Evolutionary conservation across 371 early-diverging fungal genomes (phyloP).

Genomic region (Mortierella sp.): DNA sequence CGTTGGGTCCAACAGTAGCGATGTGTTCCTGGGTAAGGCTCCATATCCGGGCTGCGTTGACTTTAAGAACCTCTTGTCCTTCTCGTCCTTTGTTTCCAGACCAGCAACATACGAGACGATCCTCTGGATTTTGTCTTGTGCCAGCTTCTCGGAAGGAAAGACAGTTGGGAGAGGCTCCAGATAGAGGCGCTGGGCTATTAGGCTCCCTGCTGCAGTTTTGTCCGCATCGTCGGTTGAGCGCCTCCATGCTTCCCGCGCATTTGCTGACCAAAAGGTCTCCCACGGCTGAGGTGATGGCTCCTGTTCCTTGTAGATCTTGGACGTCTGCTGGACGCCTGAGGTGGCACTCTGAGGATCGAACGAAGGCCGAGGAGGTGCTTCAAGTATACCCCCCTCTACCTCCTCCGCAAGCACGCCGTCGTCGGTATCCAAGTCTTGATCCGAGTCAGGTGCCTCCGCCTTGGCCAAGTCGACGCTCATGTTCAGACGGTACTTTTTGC

Average conservation of each 20-base stretch:
- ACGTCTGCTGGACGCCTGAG: background rate
- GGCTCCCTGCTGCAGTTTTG: background rate
- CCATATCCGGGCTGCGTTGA: constrained; percentile 47
- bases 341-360: background rate
- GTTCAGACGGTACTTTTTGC: constrained; percentile 33
- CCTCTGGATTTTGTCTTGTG: background rate
- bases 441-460: constrained; percentile 39
- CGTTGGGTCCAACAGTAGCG: constrained; percentile 28
- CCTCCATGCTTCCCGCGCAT: constrained; percentile 3
- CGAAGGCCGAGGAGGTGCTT: constrained; percentile 12
- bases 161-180: background rate
- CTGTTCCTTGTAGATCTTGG: background rate
- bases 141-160: background rate
- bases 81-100: background rate
- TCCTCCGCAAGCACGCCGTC: constrained; percentile 39
- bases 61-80: background rate
- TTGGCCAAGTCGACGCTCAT: constrained; percentile 14
- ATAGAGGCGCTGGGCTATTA: constrained; percentile 6
- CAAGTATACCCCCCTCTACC: constrained; percentile 14
- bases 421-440: constrained; percentile 33
- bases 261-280: constrained; percentile 24
- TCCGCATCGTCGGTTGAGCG: background rate
- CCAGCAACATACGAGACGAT: background rate
- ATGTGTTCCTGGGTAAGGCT: constrained; percentile 23
- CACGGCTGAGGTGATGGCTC: background rate